Percentiles rank a stretch among this genome's conserved stretches.
phyloP scores from a whole-genome alignment of 2,329 filamentous ascomycete genomes.

The Diplodia seriata region DNA sequence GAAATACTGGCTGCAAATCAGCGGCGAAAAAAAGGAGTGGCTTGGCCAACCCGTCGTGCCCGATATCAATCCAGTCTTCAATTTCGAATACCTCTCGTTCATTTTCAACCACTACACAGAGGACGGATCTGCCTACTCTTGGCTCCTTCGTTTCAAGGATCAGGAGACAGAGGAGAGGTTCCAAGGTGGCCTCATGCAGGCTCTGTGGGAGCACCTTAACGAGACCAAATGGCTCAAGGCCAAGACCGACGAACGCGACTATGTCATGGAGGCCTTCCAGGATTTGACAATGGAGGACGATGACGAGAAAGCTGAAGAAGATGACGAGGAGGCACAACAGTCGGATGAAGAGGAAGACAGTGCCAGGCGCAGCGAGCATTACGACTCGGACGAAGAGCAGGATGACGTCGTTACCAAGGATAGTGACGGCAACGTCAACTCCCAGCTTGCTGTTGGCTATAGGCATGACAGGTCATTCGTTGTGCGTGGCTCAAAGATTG shows the following conservation, averaged over 20 bases:
- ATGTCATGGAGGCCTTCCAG: constrained; percentile 93
- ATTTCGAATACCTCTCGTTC: constrained; percentile 98
- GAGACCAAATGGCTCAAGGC: constrained; percentile 92
- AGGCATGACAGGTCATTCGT: constrained; percentile 98
- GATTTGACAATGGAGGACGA: constrained; percentile 91
- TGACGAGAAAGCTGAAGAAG: constrained; percentile 61
- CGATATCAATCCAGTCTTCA: constrained; percentile 97
- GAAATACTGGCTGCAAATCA: constrained; percentile 95
- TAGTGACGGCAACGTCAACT: constrained; percentile 85
- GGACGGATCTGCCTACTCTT: constrained; percentile 91
- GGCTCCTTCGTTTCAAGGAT: constrained; percentile 91
- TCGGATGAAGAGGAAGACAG: constrained; percentile 67
- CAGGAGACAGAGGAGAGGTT: constrained; percentile 81
- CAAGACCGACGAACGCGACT: constrained; percentile 91
- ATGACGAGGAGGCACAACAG: constrained; percentile 52
- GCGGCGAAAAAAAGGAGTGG: constrained; percentile 78
- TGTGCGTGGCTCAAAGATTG: constrained; percentile 95
- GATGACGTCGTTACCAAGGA: constrained; percentile 73
- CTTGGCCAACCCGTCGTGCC: constrained; percentile 83
- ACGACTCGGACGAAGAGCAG: constrained; percentile 79
- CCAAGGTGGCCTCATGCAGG: constrained; percentile 93
- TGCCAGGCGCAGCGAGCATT: constrained; percentile 73
- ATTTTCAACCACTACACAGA: constrained; percentile 97
- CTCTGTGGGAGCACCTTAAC: constrained; percentile 95
- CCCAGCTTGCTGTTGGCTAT: constrained; percentile 92